A percentile compares a stretch with the other conserved stretches of the same genome.
These are phyloP conservation scores for Populus hybrid DNA, from an alignment of 441 rosid species.

Conservation along the genomic window DNA sequence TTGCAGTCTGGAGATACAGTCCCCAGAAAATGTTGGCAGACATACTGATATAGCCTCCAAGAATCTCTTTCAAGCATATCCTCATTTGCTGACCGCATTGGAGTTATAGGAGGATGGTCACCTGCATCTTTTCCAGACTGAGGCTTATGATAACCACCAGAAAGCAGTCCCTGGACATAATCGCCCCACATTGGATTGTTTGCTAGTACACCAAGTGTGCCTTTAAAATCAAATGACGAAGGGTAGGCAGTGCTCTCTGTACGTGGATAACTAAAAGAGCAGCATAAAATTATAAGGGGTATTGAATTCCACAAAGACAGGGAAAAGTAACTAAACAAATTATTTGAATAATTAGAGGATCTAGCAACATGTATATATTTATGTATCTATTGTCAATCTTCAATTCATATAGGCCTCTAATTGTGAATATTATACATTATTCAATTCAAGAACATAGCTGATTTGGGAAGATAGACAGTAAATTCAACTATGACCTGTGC, in stretches of 20 bases:
- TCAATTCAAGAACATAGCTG: too few species aligned
- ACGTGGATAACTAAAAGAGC: conserved; percentile 70
- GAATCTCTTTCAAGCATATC: conserved; percentile 72
- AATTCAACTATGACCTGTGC: neutral
- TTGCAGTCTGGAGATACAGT: conserved; percentile 90
- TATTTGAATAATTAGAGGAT: neutral
- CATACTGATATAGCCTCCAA: conserved; percentile 87
- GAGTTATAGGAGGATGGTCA: conserved; percentile 98
- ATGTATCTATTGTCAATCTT: neutral
- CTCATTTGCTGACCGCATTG: conserved; percentile 75
- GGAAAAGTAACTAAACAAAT: neutral
- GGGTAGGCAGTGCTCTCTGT: conserved; percentile 97
- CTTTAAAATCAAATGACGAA: conserved; percentile 80
- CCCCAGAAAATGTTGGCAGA: conserved; percentile 92
- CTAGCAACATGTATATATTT: neutral
- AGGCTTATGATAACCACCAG: conserved; percentile 68
- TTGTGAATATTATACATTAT: neutral
- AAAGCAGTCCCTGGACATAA: conserved; percentile 51
- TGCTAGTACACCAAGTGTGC: conserved; percentile 60
- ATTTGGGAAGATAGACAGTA: too few species aligned
- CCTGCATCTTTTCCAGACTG: conserved; percentile 81
- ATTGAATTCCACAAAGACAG: conserved; percentile 8
- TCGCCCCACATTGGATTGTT: conserved; percentile 62
- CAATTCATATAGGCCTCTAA: neutral
- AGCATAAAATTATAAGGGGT: conserved; percentile 13